These are phyloP conservation scores for Sporothrix protearum DNA, from an alignment of 2,329 filamentous ascomycete species.

Conservation along the genomic window DNA sequence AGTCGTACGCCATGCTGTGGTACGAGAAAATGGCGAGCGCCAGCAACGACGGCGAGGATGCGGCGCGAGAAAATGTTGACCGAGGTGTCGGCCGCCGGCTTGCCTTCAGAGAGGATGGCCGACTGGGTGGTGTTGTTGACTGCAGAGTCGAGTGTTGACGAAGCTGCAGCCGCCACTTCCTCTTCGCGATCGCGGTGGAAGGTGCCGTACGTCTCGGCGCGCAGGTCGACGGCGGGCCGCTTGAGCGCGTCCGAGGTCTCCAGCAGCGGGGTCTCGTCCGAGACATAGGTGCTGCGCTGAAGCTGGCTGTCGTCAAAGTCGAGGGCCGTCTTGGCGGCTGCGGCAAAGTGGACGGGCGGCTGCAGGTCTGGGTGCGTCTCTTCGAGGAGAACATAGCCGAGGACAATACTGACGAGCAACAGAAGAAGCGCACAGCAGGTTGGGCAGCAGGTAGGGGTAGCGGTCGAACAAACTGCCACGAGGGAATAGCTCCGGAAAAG, in stretches of 20 bases:
- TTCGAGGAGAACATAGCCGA: conserved; percentile 76
- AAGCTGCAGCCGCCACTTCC: background rate
- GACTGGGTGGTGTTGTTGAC: conserved; percentile 7
- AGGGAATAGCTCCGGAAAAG: conserved; percentile 70
- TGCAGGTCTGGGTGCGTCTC: conserved; percentile 88
- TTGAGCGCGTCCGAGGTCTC: conserved; percentile 71
- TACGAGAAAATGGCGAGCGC: conserved; percentile 88
- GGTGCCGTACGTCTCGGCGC: conserved; percentile 76
- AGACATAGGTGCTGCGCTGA: conserved; percentile 49
- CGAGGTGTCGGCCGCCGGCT: conserved; percentile 30
- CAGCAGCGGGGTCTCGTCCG: conserved; percentile 70
- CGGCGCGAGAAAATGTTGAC: conserved; percentile 52
- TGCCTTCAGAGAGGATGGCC: background rate
- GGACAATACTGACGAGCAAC: conserved; percentile 72
- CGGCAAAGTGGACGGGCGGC: conserved; percentile 34
- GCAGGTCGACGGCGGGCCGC: conserved; percentile 67
- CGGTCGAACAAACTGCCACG: conserved; percentile 64
- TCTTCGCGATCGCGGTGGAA: conserved; percentile 40
- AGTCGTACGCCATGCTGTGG: conserved; percentile 92
- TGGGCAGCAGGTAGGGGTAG: conserved; percentile 86
- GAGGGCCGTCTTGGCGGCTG: background rate
- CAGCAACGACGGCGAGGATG: conserved; percentile 74
- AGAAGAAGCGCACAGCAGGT: conserved; percentile 74
- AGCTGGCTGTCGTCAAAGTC: conserved; percentile 34
- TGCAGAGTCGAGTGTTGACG: conserved; percentile 40